Percentiles rank a stretch among this genome's conserved stretches.
These are phyloP conservation scores for Saraca asoca DNA, from an alignment of 331 rosid species.

Conservation along the genomic window DNA sequence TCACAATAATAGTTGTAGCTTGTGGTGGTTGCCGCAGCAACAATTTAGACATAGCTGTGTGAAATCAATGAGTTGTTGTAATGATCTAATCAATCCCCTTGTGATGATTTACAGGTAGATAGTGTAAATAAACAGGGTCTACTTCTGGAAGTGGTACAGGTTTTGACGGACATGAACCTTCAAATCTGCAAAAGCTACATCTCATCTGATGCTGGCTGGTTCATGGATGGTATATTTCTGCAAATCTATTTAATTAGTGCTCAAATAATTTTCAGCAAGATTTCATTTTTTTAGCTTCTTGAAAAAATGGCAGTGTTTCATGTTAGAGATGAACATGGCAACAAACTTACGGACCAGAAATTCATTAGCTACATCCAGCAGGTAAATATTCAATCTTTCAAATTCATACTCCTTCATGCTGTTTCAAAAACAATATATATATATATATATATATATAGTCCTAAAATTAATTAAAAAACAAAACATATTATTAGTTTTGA, in stretches of 20 bases:
- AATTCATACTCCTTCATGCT: neutral
- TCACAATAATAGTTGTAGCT: too few species aligned
- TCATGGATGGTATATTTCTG: constrained; percentile 61
- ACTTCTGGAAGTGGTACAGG: constrained; percentile 71
- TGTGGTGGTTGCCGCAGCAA: too few species aligned
- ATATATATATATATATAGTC: neutral
- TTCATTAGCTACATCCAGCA: constrained; percentile 52
- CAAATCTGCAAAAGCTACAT: constrained; percentile 63
- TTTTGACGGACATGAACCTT: constrained; percentile 76
- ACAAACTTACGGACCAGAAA: constrained; percentile 56
- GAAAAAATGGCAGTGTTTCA: constrained; percentile 57
- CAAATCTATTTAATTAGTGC: neutral
- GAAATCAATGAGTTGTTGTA: too few species aligned
- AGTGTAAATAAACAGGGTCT: constrained; percentile 71
- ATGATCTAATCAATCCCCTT: too few species aligned
- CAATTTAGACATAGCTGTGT: too few species aligned
- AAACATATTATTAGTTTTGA: too few species aligned
- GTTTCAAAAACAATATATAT: neutral
- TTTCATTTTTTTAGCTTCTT: neutral
- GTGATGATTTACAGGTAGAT: constrained; percentile 47
- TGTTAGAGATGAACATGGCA: constrained; percentile 61
- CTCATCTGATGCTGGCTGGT: constrained; percentile 75
- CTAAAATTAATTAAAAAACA: too few species aligned
- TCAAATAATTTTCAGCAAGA: neutral
- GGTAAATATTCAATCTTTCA: constrained; percentile 34